Percentiles rank a stretch among this genome's conserved stretches.
phyloP scores from a whole-genome alignment of 1,139 yeast species.

The Nadsonia commutata region DNA sequence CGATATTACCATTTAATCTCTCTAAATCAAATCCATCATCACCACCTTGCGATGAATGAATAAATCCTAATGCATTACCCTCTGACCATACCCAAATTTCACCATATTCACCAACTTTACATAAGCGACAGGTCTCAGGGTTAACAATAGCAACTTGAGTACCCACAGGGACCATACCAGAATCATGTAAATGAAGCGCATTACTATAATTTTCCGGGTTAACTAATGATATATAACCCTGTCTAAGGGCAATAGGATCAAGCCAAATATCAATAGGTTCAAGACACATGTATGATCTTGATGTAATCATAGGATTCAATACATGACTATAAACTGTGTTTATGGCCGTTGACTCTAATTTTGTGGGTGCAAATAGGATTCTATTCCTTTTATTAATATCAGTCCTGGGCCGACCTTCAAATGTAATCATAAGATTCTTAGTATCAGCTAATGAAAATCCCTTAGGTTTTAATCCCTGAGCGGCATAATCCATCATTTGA shows the following conservation, averaged over 20 bases:
- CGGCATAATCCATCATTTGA: constrained; percentile 69
- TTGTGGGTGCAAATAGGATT: constrained; percentile 47
- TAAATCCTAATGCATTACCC: constrained; percentile 55
- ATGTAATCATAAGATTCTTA: constrained; percentile 74
- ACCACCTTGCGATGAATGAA: constrained; percentile 27
- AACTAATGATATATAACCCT: constrained; percentile 71
- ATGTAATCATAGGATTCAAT: constrained; percentile 70
- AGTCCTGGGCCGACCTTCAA: constrained; percentile 59
- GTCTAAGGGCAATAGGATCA: constrained; percentile 78
- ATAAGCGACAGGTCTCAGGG: constrained; percentile 70
- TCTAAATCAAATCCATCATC: constrained; percentile 28
- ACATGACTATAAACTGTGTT: constrained; percentile 67
- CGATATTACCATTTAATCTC: constrained; percentile 43
- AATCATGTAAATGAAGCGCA: constrained; percentile 73
- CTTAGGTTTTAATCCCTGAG: constrained; percentile 46
- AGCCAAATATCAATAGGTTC: constrained; percentile 80
- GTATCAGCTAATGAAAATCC: constrained; percentile 48
- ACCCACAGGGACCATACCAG: constrained; percentile 92
- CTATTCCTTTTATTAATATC: constrained; percentile 46
- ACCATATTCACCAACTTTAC: constrained; percentile 90
- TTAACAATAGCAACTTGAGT: constrained; percentile 90
- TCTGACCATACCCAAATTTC: constrained; percentile 95
- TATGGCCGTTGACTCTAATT: constrained; percentile 54
- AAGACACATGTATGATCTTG: constrained; percentile 76
- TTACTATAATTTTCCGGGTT: constrained; percentile 55